Evolutionary conservation across 2,329 filamentous ascomycete genomes (phyloP).

Genomic region (Stemphylium beticola): DNA sequence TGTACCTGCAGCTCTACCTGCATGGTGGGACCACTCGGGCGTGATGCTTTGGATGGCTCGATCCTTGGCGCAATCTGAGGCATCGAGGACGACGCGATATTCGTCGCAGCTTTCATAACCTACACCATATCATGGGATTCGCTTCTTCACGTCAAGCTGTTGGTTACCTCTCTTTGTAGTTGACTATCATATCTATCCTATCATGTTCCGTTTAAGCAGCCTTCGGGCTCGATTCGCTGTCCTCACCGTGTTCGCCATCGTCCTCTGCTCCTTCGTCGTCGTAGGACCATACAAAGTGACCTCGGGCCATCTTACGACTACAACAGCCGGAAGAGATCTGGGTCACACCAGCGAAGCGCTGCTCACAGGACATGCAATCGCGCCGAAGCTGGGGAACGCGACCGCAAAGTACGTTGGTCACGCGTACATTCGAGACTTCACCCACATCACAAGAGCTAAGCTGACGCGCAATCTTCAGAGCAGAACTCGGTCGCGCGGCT

Average conservation of each 20-base stretch:
- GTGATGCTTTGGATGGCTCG: slow-evolving; percentile 8
- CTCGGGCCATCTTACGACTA: slow-evolving; percentile 32
- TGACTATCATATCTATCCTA: neutral
- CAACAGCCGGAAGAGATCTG: slow-evolving; percentile 22
- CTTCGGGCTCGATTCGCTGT: slow-evolving; percentile 47
- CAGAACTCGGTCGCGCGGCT: slow-evolving; percentile 68
- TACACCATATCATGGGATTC: slow-evolving; percentile 6
- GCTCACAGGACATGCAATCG: slow-evolving; percentile 73
- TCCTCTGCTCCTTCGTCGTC: slow-evolving; percentile 64
- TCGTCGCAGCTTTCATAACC: slow-evolving; percentile 2
- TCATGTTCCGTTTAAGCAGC: slow-evolving; percentile 40
- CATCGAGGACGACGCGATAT: slow-evolving; percentile 11
- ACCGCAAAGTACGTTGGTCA: slow-evolving; percentile 65
- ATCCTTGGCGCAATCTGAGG: slow-evolving; percentile 24
- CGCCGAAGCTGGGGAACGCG: slow-evolving; percentile 81
- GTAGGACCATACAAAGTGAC: slow-evolving; percentile 63
- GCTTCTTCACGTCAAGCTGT: neutral
- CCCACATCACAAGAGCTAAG: slow-evolving; percentile 12
- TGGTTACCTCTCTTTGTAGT: neutral
- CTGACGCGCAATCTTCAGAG: slow-evolving; percentile 50
- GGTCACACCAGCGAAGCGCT: slow-evolving; percentile 32
- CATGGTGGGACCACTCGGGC: slow-evolving; percentile 12
- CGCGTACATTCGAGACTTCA: slow-evolving; percentile 8
- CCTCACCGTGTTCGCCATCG: slow-evolving; percentile 60
- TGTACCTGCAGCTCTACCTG: slow-evolving; percentile 18